phyloP scores from a whole-genome alignment of 2,329 filamentous ascomycete species.

The Epichloe bromicola region DNA sequence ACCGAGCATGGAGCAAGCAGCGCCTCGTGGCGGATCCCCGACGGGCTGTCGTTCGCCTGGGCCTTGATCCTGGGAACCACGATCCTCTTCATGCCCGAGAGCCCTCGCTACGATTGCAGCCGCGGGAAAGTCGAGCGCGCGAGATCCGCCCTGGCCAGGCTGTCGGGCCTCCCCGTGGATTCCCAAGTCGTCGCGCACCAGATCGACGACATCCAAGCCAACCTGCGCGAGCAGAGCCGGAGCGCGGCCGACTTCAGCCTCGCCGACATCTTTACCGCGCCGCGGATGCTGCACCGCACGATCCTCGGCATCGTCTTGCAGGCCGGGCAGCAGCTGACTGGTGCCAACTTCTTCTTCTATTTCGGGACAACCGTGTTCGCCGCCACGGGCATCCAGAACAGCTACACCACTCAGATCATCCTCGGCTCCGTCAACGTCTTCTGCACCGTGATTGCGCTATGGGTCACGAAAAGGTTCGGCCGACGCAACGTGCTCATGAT shows the following conservation, averaged over 20 bases:
- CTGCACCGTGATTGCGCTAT: slow-evolving; percentile 52
- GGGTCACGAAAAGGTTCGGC: slow-evolving; percentile 51
- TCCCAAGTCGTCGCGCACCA: slow-evolving; percentile 30
- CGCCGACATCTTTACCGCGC: slow-evolving; percentile 53
- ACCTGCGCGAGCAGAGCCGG: slow-evolving; percentile 33
- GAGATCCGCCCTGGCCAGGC: slow-evolving; percentile 31
- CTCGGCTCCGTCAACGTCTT: slow-evolving; percentile 54
- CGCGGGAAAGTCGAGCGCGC: slow-evolving; percentile 34
- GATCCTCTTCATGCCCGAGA: slow-evolving; percentile 42
- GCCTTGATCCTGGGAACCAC: slow-evolving; percentile 36
- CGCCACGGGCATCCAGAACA: slow-evolving; percentile 50
- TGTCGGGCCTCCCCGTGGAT: slow-evolving; percentile 28
- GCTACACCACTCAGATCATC: slow-evolving; percentile 56
- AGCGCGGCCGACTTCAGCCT: slow-evolving; percentile 33
- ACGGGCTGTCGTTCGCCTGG: slow-evolving; percentile 42
- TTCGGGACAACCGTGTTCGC: slow-evolving; percentile 54
- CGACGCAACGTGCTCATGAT: slow-evolving; percentile 49
- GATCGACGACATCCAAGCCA: slow-evolving; percentile 37
- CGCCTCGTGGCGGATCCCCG: slow-evolving; percentile 50
- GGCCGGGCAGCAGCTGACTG: slow-evolving; percentile 55
- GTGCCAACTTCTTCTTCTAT: slow-evolving; percentile 57
- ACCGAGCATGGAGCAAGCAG: slow-evolving; percentile 34
- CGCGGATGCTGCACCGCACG: slow-evolving; percentile 52
- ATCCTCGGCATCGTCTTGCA: slow-evolving; percentile 49
- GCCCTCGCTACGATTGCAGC: slow-evolving; percentile 37